Base-by-base conservation (phyloP, 805 yeast species). In the Candida silvicultrix region DNA sequence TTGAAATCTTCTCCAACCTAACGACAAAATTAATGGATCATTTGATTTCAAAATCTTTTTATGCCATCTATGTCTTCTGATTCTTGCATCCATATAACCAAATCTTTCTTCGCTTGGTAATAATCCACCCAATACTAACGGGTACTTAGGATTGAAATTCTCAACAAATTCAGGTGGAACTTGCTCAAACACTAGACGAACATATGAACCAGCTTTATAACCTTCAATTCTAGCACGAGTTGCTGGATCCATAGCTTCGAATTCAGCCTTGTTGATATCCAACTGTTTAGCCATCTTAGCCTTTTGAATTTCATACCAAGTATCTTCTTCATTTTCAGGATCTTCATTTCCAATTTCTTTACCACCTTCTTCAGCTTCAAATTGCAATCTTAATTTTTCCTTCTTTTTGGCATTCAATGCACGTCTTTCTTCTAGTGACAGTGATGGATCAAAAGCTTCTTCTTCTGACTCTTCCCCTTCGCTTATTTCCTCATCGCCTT, bases 1-100 rank as follows among this genome's bases (percentile, higher is more conserved):
- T 67, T 94, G 99, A 71, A 94, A 95, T 65, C 99, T 77, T 71
- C 99, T 81, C 99, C 99, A 94, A 35, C 99, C 99, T 38, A 94
- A 69, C 0, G 98, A 92, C 42, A 94, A 64, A 45, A 94, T 89
- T 53, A 95, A 73, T 1, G 99, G 99, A 68, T 94, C 99, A 61
- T 89, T 95, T 10, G 97, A 80, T 66, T 94, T 94, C 57, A 94
- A 73, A 48, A 95, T 88, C 75, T 89, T 89, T 63, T 89, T 92
- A 68, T 94, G 97, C 99, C 99, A 94, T 72, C 99, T 82, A 64
- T 94, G 99, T 67, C 97, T 83, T 80, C 97, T 89, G 50, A 94
- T 80, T 70, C 98, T 81, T 41, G 88, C 97, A 61, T 88, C 92
- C 69, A 89, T 74, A 59, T 86, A 84, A 6, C 99, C 99, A 62